Conservation (phyloP, 2,329 filamentous ascomycete species). For the Sordariomycetes sp. region DNA sequence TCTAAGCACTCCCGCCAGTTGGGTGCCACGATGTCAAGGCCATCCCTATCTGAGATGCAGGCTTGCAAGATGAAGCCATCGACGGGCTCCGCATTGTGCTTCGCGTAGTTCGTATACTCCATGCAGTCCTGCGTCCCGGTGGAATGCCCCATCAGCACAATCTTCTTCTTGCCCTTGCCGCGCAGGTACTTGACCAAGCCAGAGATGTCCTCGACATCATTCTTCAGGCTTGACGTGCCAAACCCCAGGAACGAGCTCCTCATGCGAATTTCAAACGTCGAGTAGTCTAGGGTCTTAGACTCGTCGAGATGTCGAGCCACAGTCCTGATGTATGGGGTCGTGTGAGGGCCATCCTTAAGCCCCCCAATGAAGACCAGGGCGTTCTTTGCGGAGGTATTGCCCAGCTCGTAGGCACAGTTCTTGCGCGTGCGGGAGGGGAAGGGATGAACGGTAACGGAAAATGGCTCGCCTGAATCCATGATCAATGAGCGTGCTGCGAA, state of each 20-base stretch:
- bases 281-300: conserved; percentile 30
- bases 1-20: conserved; percentile 35
- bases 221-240: conserved; percentile 36
- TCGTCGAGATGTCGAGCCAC: conserved; percentile 34
- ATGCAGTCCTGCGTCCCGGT: conserved; percentile 48
- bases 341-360: conserved; percentile 60
- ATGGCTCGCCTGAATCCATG: conserved; percentile 22
- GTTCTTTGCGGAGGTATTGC: conserved; percentile 34
- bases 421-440: conserved; percentile 28
- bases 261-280: conserved; percentile 48
- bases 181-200: conserved; percentile 44
- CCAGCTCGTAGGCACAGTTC: conserved; percentile 38
- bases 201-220: conserved; percentile 45
- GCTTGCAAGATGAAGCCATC: conserved; percentile 76
- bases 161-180: conserved; percentile 36
- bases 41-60: conserved; percentile 69
- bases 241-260: conserved; percentile 44
- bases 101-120: conserved; percentile 38
- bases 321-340: conserved; percentile 45
- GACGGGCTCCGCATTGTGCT: conserved; percentile 40
- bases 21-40: conserved; percentile 35
- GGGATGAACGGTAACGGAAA: conserved; percentile 34
- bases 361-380: conserved; percentile 63
- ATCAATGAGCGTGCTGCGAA: background rate
- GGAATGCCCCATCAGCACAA: conserved; percentile 49